These are phyloP conservation scores for Phytomonas francai DNA, from an alignment of 208 protist species.

Conservation along the genomic window DNA sequence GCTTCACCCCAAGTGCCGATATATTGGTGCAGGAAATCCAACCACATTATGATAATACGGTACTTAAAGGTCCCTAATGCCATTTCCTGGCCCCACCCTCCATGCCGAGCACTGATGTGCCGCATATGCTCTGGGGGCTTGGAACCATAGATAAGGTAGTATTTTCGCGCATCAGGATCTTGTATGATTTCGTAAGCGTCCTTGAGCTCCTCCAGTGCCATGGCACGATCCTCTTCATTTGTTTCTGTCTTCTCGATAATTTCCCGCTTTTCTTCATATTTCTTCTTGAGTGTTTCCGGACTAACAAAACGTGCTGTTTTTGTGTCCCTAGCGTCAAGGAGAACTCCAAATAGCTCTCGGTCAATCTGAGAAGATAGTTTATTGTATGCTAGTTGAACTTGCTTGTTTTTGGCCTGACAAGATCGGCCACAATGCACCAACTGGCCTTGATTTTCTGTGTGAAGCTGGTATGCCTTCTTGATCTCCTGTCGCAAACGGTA, in stretches of 20 bases:
- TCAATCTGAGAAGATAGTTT: conserved; percentile 77
- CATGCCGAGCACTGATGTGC: conserved; percentile 58
- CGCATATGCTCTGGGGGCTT: conserved; percentile 85
- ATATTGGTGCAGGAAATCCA: conserved; percentile 63
- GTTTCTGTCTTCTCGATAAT: conserved; percentile 48
- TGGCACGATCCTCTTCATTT: conserved; percentile 67
- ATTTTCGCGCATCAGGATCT: conserved; percentile 73
- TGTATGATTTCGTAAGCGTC: conserved; percentile 85
- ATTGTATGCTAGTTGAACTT: conserved; percentile 74
- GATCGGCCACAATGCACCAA: conserved; percentile 70
- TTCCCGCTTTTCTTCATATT: conserved; percentile 68
- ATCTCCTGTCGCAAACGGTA: conserved; percentile 70
- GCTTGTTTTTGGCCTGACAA: conserved; percentile 68
- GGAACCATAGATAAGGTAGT: conserved; percentile 84
- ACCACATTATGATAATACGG: conserved; percentile 71
- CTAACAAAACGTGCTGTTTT: conserved; percentile 47
- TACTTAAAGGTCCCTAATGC: conserved; percentile 75
- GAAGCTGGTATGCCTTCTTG: conserved; percentile 45
- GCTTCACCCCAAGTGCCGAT: conserved; percentile 78
- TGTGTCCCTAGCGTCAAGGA: conserved; percentile 72
- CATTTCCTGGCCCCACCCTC: conserved; percentile 84
- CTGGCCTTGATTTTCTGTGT: conserved; percentile 61
- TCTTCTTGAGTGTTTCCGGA: conserved; percentile 45
- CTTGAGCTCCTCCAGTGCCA: conserved; percentile 78
- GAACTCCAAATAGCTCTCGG: conserved; percentile 73